Percentiles rank a stretch among this genome's conserved stretches.
These are phyloP conservation scores for Penicillium paxilli DNA, from an alignment of 495 filamentous ascomycete species.

Conservation along the genomic window DNA sequence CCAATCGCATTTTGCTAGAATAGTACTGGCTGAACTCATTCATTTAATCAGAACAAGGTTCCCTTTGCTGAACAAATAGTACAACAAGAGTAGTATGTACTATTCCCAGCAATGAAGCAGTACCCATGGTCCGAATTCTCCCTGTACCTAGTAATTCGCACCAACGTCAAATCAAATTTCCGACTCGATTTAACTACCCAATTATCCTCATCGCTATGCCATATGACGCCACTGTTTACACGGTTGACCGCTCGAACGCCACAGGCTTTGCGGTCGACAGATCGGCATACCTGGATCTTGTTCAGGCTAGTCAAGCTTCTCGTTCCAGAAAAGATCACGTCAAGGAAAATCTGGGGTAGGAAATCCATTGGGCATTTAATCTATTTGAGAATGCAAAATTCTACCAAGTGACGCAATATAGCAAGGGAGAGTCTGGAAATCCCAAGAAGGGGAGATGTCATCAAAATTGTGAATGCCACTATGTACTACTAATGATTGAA, in stretches of 20 bases:
- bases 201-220: background rate
- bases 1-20: too few species aligned
- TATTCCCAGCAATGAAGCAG: too few species aligned
- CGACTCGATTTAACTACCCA: too few species aligned
- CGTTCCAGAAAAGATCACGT: background rate
- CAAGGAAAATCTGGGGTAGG: background rate
- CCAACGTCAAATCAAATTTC: background rate
- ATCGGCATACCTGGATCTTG: background rate
- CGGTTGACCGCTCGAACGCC: background rate
- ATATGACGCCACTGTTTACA: background rate
- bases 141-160: too few species aligned
- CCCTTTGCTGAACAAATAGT: too few species aligned
- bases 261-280: background rate
- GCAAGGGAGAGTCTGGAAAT: background rate
- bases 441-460: background rate
- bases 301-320: background rate
- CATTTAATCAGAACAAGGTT: too few species aligned
- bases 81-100: too few species aligned
- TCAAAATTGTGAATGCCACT: background rate
- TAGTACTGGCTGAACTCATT: too few species aligned
- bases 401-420: background rate
- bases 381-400: background rate
- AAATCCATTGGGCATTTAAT: constrained; percentile 4
- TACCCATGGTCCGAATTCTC: too few species aligned
- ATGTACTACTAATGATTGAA: background rate